Evolutionary conservation across 2,329 filamentous ascomycete species (phyloP).

Genomic region (Fusarium continuum): DNA sequence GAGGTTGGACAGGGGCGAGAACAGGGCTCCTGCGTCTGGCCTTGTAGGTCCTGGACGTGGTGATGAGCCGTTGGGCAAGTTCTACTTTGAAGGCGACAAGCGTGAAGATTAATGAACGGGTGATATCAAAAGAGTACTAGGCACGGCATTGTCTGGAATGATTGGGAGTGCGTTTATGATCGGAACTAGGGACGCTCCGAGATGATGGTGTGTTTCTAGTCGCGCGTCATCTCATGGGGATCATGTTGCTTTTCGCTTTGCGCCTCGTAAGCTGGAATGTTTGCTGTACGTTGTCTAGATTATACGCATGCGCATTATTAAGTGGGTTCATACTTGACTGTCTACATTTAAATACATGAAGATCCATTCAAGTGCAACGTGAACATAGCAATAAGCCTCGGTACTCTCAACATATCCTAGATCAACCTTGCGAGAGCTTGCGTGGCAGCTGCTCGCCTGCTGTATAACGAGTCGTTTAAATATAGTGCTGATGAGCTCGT

Average conservation of each 20-base stretch:
- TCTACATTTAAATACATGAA: neutral
- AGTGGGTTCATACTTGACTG: neutral
- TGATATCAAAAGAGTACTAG: neutral
- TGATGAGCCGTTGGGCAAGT: slow-evolving; percentile 62
- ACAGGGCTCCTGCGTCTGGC: slow-evolving; percentile 48
- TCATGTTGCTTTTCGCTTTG: neutral
- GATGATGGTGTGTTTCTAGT: neutral
- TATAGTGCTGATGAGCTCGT: neutral
- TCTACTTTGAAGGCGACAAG: slow-evolving; percentile 65
- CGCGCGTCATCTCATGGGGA: neutral
- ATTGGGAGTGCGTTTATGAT: neutral
- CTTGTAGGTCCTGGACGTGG: slow-evolving; percentile 57
- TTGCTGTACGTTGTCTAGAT: slow-evolving; percentile 10
- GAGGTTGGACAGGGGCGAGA: slow-evolving; percentile 63
- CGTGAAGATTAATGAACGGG: slow-evolving; percentile 23
- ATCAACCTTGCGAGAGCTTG: too few relatives aligned
- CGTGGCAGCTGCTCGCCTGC: too few relatives aligned
- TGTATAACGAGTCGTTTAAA: neutral
- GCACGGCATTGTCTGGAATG: neutral
- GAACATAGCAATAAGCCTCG: too few relatives aligned
- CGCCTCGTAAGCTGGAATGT: neutral
- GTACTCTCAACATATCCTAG: too few relatives aligned
- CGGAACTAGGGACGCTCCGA: neutral
- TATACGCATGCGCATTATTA: slow-evolving; percentile 2
- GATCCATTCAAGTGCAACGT: neutral